Evolutionary conservation across 352 stramenopile species (phyloP).

Genomic region (Plasmopara viticola): DNA sequence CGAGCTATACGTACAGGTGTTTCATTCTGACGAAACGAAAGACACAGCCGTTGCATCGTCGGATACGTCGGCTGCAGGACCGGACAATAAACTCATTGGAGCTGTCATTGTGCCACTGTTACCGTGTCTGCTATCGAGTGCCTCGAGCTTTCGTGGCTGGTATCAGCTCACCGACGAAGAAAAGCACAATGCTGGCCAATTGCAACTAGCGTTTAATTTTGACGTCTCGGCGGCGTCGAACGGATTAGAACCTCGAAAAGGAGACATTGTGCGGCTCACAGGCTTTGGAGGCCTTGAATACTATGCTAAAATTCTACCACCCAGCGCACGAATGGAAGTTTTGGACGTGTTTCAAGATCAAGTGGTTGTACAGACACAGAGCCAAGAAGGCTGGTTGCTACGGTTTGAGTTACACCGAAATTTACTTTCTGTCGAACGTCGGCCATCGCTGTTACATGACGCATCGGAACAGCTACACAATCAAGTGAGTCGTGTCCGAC

Average conservation of each 20-base stretch:
- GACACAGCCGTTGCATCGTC: slow-evolving; percentile 8
- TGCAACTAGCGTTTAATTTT: slow-evolving; percentile 56
- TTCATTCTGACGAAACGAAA: slow-evolving; percentile 35
- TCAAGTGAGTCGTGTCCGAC: slow-evolving; percentile 41
- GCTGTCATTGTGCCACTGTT: slow-evolving; percentile 49
- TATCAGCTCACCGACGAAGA: slow-evolving; percentile 51
- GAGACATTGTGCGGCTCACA: slow-evolving; percentile 48
- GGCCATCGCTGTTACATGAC: slow-evolving; percentile 48
- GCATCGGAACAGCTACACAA: slow-evolving; percentile 46
- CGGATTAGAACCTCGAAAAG: slow-evolving; percentile 37
- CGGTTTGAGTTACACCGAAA: slow-evolving; percentile 66
- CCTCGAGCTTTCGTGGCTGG: slow-evolving; percentile 51
- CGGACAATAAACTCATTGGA: slow-evolving; percentile 51
- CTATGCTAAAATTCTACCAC: slow-evolving; percentile 52
- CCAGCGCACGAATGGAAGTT: slow-evolving; percentile 45
- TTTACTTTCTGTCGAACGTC: slow-evolving; percentile 52
- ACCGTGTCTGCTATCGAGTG: slow-evolving; percentile 48
- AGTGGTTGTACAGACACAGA: slow-evolving; percentile 49
- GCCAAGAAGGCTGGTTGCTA: slow-evolving; percentile 51
- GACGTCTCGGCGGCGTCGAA: slow-evolving; percentile 33
- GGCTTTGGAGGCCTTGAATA: slow-evolving; percentile 66
- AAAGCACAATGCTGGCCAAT: slow-evolving; percentile 43
- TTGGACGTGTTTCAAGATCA: slow-evolving; percentile 60
- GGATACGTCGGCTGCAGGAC: slow-evolving; percentile 12
- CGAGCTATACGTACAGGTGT: slow-evolving; percentile 55